A percentile compares a stretch with the other conserved stretches of the same genome.
phyloP scores from a whole-genome alignment of 1,284 basidiomycete species.

The Apiotrichum sp. region DNA sequence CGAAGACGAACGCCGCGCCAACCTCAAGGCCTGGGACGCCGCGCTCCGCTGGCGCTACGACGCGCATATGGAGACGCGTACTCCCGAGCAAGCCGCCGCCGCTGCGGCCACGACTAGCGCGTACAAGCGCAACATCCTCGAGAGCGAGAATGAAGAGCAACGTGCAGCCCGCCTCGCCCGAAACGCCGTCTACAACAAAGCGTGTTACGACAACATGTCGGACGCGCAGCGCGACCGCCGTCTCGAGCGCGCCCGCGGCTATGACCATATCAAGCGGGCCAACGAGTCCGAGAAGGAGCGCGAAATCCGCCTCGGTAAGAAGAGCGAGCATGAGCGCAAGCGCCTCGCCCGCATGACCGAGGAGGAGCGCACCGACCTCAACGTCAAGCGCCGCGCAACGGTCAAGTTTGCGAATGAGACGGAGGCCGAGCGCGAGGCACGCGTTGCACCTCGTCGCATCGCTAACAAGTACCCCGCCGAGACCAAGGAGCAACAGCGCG shows the following conservation, averaged over 20 bases:
- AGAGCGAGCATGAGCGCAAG: neutral
- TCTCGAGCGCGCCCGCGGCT: neutral
- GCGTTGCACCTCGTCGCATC: neutral
- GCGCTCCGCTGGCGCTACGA: too few species aligned
- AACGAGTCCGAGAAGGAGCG: neutral
- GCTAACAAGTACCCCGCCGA: too few species aligned
- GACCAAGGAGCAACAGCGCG: neutral
- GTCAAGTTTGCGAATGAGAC: too few species aligned
- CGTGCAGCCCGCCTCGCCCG: neutral
- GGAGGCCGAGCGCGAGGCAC: neutral
- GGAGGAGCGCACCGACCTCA: neutral
- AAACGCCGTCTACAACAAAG: neutral
- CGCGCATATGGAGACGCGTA: too few species aligned
- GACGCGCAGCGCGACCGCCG: neutral
- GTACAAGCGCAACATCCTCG: neutral
- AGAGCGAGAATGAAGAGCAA: neutral
- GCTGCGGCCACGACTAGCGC: too few species aligned
- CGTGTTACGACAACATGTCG: neutral
- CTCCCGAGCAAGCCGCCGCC: too few species aligned
- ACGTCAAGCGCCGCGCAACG: neutral
- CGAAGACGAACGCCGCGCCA: neutral
- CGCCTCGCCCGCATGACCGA: neutral
- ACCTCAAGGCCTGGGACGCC: neutral
- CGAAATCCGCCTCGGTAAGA: neutral
- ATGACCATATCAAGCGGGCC: neutral